These are phyloP conservation scores for Linnemannia hyalina DNA, from an alignment of 192 early-diverging fungal species.

Conservation along the genomic window DNA sequence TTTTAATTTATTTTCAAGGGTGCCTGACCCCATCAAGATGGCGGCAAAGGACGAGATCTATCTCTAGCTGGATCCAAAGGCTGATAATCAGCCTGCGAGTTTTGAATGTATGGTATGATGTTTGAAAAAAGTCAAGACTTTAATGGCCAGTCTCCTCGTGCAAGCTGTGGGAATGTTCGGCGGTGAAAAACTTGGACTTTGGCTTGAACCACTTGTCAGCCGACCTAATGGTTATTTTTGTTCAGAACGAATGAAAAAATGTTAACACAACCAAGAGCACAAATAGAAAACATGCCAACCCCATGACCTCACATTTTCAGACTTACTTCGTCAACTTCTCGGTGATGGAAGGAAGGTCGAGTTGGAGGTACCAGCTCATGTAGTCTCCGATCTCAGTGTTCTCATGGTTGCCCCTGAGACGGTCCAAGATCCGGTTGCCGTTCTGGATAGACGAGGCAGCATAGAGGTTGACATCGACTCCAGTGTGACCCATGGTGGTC, in stretches of 20 bases:
- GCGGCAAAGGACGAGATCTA: too few species aligned
- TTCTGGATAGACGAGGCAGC: conserved; percentile 61
- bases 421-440: conserved; percentile 26
- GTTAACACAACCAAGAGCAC: background rate
- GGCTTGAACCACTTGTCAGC: conserved; percentile 45
- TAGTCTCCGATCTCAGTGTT: conserved; percentile 77
- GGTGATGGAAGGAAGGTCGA: conserved; percentile 66
- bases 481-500: conserved; percentile 94
- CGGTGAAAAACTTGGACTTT: conserved; percentile 4
- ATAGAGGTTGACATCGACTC: conserved; percentile 92
- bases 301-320: background rate
- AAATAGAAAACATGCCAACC: background rate
- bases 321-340: conserved; percentile 53
- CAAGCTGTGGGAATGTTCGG: background rate
- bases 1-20: too few species aligned
- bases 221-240: conserved; percentile 6
- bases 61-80: too few species aligned
- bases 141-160: conserved; percentile 52
- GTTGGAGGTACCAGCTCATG: conserved; percentile 64
- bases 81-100: too few species aligned
- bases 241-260: background rate
- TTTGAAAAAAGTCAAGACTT: background rate
- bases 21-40: too few species aligned
- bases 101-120: too few species aligned
- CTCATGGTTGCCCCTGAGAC: conserved; percentile 72